Evolutionary conservation across 352 stramenopile species (phyloP).

Genomic region (Phytopythium vexans): DNA sequence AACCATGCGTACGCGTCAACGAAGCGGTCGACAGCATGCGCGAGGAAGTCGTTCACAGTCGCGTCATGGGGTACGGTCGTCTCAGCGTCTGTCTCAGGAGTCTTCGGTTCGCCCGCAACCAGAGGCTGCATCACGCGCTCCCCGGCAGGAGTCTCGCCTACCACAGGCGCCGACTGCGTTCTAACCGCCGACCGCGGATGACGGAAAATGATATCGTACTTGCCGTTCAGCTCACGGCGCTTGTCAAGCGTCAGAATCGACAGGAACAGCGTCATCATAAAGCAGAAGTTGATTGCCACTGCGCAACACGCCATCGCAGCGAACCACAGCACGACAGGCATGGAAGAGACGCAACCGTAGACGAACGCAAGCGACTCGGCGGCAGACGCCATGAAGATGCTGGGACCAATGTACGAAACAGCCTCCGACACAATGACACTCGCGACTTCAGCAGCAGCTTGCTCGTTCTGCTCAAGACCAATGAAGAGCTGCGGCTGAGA

Average conservation of each 20-base stretch:
- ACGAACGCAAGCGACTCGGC: slow-evolving; percentile 52
- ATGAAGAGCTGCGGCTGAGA: slow-evolving; percentile 38
- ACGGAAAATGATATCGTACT: slow-evolving; percentile 52
- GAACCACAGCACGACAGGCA: slow-evolving; percentile 70
- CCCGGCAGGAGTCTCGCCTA: not conserved
- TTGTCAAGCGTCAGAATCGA: slow-evolving; percentile 64
- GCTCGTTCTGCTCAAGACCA: slow-evolving; percentile 32
- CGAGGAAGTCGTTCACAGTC: slow-evolving; percentile 14
- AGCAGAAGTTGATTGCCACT: slow-evolving; percentile 54
- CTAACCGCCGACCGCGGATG: slow-evolving; percentile 12
- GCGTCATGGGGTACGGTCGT: slow-evolving; percentile 7
- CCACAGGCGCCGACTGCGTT: not conserved
- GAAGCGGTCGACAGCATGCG: slow-evolving; percentile 31
- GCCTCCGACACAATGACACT: slow-evolving; percentile 34
- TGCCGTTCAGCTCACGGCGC: slow-evolving; percentile 48
- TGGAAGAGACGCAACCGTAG: slow-evolving; percentile 55
- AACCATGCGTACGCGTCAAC: slow-evolving; percentile 47
- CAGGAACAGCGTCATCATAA: slow-evolving; percentile 64
- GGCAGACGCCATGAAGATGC: slow-evolving; percentile 61
- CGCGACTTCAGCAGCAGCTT: slow-evolving; percentile 36
- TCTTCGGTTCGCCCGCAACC: slow-evolving; percentile 24
- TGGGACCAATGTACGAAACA: slow-evolving; percentile 51
- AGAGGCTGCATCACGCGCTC: slow-evolving; percentile 17
- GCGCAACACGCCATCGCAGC: slow-evolving; percentile 53
- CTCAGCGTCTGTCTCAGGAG: slow-evolving; percentile 14